Base-by-base conservation (phyloP, 306 rosid species). In the Rubus parviflorus region DNA sequence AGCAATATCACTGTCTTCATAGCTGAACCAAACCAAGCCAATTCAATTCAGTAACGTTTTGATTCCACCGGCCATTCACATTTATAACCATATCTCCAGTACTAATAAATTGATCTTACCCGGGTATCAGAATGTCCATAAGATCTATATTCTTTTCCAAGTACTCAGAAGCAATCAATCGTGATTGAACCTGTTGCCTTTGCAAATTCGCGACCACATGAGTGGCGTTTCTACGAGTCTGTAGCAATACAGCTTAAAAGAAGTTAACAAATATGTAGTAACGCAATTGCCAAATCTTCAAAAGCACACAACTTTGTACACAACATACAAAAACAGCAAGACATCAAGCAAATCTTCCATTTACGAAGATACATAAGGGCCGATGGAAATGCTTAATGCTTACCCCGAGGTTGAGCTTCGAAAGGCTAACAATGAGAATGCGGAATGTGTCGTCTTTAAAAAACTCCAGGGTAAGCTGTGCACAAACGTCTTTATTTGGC, bases 131-230 rank as follows among this genome's bases (percentile, higher is more conserved):
- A 74, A 81, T 78, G 68, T 90, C 89, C 81, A 88, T 72, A 9
- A 90, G 49, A 83, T 92, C 90, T 22, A 92, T 46, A 56, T 92
- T 92, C 5, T 57, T 74, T 51, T 92, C 90, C 72, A 92, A 75
- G 49, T 82, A 90, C 23, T 83, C 85, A 8, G 91, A 87, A 61
- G 91, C 90, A 37, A 90, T 41, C 67, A 87, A 12, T 74, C 57
- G 79, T 37, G 90, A 85, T 61, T 79, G 76, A 65, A 90, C 86
- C 43, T 77, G 72, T 68, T 88, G 97, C 82, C 88, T 82, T 75
- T 87, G 93, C 81, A 92, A 84, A 84, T 90, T 92, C 20, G 96
- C 87, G 54, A 90, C 49, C 49, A 90, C 87, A 52, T 83, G 91
- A 54, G 90, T 88, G 11, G 88, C 85, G 76, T 88, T 83, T 73